Conservation (phyloP, 129 eudicot genomes). For the Mikania micrantha region DNA sequence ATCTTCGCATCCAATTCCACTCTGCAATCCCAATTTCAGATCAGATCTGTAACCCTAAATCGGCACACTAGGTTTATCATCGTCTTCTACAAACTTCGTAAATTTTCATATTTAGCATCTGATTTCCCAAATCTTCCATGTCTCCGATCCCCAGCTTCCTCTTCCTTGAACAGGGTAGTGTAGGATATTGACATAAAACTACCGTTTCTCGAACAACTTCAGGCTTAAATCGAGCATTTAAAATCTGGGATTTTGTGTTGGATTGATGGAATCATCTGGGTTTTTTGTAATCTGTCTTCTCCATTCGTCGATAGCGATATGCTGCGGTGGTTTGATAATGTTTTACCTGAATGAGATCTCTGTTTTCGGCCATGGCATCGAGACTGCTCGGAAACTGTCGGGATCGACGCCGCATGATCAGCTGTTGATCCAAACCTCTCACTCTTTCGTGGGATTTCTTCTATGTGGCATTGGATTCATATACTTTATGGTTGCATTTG, state of each 20-base stretch:
- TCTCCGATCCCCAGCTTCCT: too few relatives aligned
- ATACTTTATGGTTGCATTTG: slow-evolving; percentile 68
- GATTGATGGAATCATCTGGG: slow-evolving; percentile 53
- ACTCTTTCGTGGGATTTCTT: slow-evolving; percentile 66
- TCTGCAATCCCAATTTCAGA: slow-evolving; percentile 24
- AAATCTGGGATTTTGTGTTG: background rate
- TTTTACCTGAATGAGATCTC: slow-evolving; percentile 65
- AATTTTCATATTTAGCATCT: background rate
- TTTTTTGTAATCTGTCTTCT: slow-evolving; percentile 55
- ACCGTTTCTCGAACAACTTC: background rate
- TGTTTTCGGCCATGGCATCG: slow-evolving; percentile 57
- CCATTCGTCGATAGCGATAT: slow-evolving; percentile 43
- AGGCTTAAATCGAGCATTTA: background rate
- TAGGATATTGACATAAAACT: background rate
- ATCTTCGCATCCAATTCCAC: slow-evolving; percentile 15
- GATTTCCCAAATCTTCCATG: too few relatives aligned
- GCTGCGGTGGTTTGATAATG: slow-evolving; percentile 64
- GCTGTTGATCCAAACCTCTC: slow-evolving; percentile 47
- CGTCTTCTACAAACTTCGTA: background rate
- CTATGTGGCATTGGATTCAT: slow-evolving; percentile 56
- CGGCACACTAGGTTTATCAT: background rate
- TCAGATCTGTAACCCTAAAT: slow-evolving; percentile 7
- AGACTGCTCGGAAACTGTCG: slow-evolving; percentile 55
- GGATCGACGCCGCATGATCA: slow-evolving; percentile 78
- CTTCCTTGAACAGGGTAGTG: background rate